Evolutionary conservation across 495 filamentous ascomycete genomes (phyloP).

Genomic region (Pseudomonodictys pantanalensis): DNA sequence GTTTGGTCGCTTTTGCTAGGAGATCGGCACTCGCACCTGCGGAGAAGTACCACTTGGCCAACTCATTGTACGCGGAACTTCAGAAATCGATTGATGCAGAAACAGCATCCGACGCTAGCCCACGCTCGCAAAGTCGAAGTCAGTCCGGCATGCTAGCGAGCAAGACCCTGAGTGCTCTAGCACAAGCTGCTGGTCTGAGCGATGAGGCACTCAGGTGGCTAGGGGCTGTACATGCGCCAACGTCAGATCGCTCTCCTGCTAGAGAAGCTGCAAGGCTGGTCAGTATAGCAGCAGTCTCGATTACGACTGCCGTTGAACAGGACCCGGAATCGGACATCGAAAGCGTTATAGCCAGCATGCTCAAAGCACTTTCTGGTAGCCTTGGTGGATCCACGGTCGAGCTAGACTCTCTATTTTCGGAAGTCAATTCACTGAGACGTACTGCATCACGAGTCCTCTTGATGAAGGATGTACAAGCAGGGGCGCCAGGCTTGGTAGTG

Average conservation of each 20-base stretch:
- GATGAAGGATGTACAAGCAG: not conserved
- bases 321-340: not conserved
- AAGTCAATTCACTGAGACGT: conserved; percentile 31
- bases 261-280: conserved; percentile 11
- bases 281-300: conserved; percentile 12
- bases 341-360: conserved; percentile 1
- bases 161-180: conserved; percentile 21
- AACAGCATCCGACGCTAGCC: too few relatives aligned
- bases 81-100: not conserved
- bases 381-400: conserved; percentile 29
- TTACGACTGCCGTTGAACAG: conserved; percentile 14
- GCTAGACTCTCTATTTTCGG: conserved; percentile 28
- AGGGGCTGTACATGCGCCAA: not conserved
- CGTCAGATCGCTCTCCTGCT: conserved; percentile 3
- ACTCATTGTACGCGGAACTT: conserved; percentile 19
- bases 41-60: conserved; percentile 36
- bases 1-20: conserved; percentile 59
- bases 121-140: not conserved
- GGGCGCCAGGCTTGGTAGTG: not conserved
- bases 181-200: conserved; percentile 20
- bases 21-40: conserved; percentile 39
- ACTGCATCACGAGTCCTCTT: conserved; percentile 22
- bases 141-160: not conserved
- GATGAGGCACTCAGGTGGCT: conserved; percentile 29
- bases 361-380: conserved; percentile 15